Base-by-base conservation (phyloP, 345 rosid genomes). In the Eucalyptus cloeziana region DNA sequence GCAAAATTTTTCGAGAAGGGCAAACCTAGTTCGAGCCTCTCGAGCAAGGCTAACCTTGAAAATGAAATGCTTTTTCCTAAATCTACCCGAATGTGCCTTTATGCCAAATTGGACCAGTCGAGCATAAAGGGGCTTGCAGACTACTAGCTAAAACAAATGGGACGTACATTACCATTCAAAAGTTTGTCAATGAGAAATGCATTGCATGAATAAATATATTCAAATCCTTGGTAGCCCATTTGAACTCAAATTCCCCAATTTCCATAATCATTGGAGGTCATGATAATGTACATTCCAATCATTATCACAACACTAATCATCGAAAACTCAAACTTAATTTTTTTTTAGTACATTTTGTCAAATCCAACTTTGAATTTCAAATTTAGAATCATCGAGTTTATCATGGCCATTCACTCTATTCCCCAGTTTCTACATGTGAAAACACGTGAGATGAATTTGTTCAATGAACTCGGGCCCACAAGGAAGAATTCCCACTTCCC, bases 241-340 rank as follows among this genome's bases (percentile, higher is more conserved):
- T 69, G 0, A 31, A 16, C 6, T 8, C 3, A 3, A 7, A 31
- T 31, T n/a, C 2, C 4, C 2, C 12, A 31, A 69, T 69, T 31
- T 69, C 6, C 43, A 69, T 69, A 21, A 16, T 31, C 14, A 58
- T 16, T 50, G 54, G 1, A 50, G 54, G 21, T 50, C 0, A 17
- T 8, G 0, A 50, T 3, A 50, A 15, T 50, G 21, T 50, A 50
- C 3, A 50, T 50, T 16, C 21, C 21, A 50, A 71, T 19, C 81
- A 71, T 33, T 33, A 10, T 71, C 5, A 71, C 7, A 5, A 71
- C 25, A 17, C 25, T 17, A 69, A 37, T 21, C 6, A 71, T 71
- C 1, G 1, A 71, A 33, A 71, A 71, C 13, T 7, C 21, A 10
- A 10, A 33, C 2, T 33, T 9, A 17, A 37, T 37, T 37, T 37